Evolutionary conservation across 352 stramenopile species (phyloP).

Genomic region (Globisporangium emineosum): DNA sequence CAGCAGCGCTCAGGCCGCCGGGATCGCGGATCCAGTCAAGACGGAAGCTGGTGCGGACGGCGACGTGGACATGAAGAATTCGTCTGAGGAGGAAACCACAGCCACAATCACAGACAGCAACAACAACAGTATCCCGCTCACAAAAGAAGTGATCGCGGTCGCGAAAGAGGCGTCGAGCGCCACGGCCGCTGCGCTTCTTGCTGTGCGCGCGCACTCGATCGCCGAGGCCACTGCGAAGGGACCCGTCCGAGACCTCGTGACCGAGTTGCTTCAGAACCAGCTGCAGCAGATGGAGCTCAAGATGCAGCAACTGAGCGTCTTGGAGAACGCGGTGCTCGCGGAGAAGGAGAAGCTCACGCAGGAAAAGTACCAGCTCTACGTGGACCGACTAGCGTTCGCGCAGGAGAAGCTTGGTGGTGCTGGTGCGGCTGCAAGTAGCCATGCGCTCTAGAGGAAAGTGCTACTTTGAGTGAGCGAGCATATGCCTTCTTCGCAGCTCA

Average conservation of each 20-base stretch:
- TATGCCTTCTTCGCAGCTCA: too few species aligned
- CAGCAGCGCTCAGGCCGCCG: constrained; percentile 34
- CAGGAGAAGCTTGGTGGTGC: constrained; percentile 47
- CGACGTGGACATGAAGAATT: constrained; percentile 46
- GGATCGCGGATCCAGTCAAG: constrained; percentile 40
- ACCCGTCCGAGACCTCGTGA: constrained; percentile 48
- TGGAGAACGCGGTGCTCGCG: constrained; percentile 48
- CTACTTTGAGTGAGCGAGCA: background rate
- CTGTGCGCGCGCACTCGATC: constrained; percentile 44
- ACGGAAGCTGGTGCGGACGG: constrained; percentile 30
- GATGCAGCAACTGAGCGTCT: constrained; percentile 60
- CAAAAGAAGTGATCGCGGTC: constrained; percentile 60
- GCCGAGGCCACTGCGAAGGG: constrained; percentile 39
- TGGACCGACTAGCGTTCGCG: constrained; percentile 60
- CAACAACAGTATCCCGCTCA: constrained; percentile 14
- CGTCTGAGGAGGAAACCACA: background rate
- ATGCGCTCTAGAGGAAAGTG: background rate
- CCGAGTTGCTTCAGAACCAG: constrained; percentile 63
- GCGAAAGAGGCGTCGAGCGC: constrained; percentile 59
- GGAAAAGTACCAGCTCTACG: constrained; percentile 70
- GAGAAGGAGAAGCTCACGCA: constrained; percentile 61
- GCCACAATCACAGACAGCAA: constrained; percentile 11
- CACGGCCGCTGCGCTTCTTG: constrained; percentile 58
- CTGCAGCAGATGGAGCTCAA: constrained; percentile 78
- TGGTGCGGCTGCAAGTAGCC: background rate